A percentile compares a stretch with the other conserved stretches of the same genome.
Conservation (phyloP, 2,329 filamentous ascomycete species). For the Hymenoscyphus salicellus region DNA sequence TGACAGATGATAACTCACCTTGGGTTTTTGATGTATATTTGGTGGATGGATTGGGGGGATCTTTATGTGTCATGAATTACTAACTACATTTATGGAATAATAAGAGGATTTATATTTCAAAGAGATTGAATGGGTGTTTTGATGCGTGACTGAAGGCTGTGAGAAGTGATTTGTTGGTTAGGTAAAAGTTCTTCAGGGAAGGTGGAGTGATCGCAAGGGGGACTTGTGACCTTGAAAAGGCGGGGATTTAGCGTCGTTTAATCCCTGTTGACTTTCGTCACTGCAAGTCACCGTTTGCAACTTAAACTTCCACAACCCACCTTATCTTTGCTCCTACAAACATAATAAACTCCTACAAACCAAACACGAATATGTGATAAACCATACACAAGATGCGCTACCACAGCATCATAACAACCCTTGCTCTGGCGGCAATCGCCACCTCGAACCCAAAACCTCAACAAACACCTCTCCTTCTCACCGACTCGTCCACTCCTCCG, state of each 20-base stretch:
- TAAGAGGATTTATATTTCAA: not conserved
- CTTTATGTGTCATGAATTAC: not conserved
- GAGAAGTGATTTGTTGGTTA: not conserved
- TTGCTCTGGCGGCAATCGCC: slow-evolving; percentile 9
- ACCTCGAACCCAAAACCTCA: slow-evolving; percentile 24
- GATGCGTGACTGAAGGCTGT: not conserved
- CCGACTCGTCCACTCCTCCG: not conserved
- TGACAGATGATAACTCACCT: not conserved
- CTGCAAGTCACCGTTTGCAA: slow-evolving; percentile 1
- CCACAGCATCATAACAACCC: slow-evolving; percentile 20
- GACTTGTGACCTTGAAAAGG: slow-evolving; percentile 1
- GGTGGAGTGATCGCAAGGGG: not conserved
- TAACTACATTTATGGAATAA: not conserved
- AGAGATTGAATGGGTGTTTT: not conserved
- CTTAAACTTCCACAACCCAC: not conserved
- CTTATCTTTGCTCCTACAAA: slow-evolving; percentile 1
- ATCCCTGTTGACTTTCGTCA: slow-evolving; percentile 7
- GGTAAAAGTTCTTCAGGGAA: not conserved
- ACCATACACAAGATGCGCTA: slow-evolving; percentile 27
- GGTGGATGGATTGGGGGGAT: too few species aligned
- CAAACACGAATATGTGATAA: slow-evolving; percentile 27
- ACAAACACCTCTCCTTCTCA: not conserved
- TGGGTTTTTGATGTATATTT: not conserved
- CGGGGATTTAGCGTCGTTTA: slow-evolving; percentile 11
- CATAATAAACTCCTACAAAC: not conserved